phyloP scores from a whole-genome alignment of 305 asterid species.

The Salvia sclarea region DNA sequence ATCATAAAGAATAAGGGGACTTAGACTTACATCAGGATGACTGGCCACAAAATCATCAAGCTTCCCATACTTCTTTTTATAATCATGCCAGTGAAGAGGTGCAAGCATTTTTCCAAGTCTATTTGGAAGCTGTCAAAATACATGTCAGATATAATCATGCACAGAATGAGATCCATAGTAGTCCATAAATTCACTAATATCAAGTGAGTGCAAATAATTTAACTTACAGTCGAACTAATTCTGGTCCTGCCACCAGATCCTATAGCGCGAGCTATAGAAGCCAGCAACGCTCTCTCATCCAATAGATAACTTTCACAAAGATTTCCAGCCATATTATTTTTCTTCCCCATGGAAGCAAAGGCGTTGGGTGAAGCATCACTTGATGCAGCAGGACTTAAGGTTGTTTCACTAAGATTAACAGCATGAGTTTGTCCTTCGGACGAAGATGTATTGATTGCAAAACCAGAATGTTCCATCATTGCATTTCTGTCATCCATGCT shows the following conservation, averaged over 20 bases:
- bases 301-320: constrained; percentile 55
- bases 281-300: constrained; percentile 85
- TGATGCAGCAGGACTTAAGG: constrained; percentile 34
- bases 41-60: constrained; percentile 83
- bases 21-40: constrained; percentile 79
- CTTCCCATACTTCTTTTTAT: constrained; percentile 83
- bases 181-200: not conserved
- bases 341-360: constrained; percentile 47
- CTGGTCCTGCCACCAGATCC: constrained; percentile 83
- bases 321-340: constrained; percentile 40
- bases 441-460: constrained; percentile 36
- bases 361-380: constrained; percentile 43
- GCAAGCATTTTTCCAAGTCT: constrained; percentile 94
- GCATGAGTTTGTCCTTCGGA: constrained; percentile 46
- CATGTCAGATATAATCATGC: constrained; percentile 21
- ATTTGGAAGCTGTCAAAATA: constrained; percentile 70
- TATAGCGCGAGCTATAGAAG: constrained; percentile 85
- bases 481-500: constrained; percentile 43
- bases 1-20: constrained; percentile 22
- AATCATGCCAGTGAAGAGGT: constrained; percentile 93
- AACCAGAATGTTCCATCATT: constrained; percentile 41
- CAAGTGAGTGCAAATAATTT: not conserved
- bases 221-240: constrained; percentile 86
- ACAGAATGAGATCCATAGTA: not conserved
- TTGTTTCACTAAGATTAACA: constrained; percentile 39